Conservation (phyloP, 1,139 yeast genomes). For the Lodderomyces theae region DNA sequence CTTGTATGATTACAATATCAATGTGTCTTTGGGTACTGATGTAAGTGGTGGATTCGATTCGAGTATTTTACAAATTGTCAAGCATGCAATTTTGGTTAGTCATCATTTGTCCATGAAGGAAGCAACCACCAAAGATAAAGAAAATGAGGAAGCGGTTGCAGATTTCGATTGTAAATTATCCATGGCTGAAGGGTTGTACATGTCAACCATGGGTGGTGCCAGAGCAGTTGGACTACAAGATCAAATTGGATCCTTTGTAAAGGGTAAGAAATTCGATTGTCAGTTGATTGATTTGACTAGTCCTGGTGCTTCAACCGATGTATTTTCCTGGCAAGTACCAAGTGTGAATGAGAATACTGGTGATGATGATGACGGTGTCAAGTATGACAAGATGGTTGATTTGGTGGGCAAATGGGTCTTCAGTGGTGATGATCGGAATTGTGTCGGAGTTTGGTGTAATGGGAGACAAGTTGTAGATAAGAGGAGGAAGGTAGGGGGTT, state of each 20-base stretch:
- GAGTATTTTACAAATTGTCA: slow-evolving; percentile 70
- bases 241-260: slow-evolving; percentile 65
- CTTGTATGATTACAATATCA: slow-evolving; percentile 62
- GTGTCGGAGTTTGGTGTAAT: slow-evolving; percentile 75
- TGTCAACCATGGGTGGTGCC: slow-evolving; percentile 93
- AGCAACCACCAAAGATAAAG: too few species aligned
- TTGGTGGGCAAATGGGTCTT: slow-evolving; percentile 89
- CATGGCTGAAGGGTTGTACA: slow-evolving; percentile 67
- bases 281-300: slow-evolving; percentile 66
- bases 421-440: slow-evolving; percentile 90
- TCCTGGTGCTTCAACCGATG: slow-evolving; percentile 57
- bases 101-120: slow-evolving; percentile 75
- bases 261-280: slow-evolving; percentile 81
- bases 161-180: slow-evolving; percentile 42
- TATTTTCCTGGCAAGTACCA: slow-evolving; percentile 67
- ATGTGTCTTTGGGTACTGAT: slow-evolving; percentile 88
- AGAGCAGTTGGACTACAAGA: slow-evolving; percentile 60
- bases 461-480: slow-evolving; percentile 62
- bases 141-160: background rate
- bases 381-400: slow-evolving; percentile 37
- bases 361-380: slow-evolving; percentile 1
- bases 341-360: slow-evolving; percentile 3
- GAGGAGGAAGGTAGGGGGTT: too few species aligned
- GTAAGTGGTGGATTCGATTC: slow-evolving; percentile 89
- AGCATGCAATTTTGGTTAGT: slow-evolving; percentile 78